phyloP scores from a whole-genome alignment of 495 filamentous ascomycete genomes.

The Penicillium riverlandense region DNA sequence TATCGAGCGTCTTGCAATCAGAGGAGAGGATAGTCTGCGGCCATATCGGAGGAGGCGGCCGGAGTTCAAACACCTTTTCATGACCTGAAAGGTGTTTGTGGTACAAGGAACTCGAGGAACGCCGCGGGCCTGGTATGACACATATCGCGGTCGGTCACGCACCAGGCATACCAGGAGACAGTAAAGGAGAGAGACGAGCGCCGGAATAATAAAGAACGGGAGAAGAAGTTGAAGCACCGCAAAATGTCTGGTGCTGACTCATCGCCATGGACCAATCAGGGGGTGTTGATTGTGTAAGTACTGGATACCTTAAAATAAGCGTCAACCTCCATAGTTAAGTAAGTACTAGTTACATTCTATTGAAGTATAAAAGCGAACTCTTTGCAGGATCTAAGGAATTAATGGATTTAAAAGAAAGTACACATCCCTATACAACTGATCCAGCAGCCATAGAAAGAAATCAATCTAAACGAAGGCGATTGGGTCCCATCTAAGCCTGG shows the following conservation, averaged over 20 bases:
- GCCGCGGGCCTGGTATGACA: constrained; percentile 22
- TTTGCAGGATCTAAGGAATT: too few species aligned
- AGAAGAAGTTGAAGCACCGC: neutral
- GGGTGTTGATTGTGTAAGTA: too few species aligned
- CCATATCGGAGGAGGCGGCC: constrained; percentile 29
- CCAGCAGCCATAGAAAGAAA: constrained; percentile 12
- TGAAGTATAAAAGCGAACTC: neutral
- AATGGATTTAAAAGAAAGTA: neutral
- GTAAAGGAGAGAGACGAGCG: too few species aligned
- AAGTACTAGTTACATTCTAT: neutral
- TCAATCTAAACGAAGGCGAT: neutral
- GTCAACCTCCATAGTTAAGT: too few species aligned
- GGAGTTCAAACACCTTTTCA: constrained; percentile 36
- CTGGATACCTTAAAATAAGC: too few species aligned
- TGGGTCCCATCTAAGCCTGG: too few species aligned
- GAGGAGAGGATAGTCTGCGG: constrained; percentile 14
- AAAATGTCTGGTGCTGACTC: neutral
- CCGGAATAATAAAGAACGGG: too few species aligned
- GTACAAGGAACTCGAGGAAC: constrained; percentile 20
- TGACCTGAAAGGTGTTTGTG: constrained; percentile 29
- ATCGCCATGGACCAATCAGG: too few species aligned
- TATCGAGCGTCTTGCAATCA: neutral
- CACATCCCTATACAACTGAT: constrained; percentile 6
- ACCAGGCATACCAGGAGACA: constrained; percentile 11
- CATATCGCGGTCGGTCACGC: constrained; percentile 29